Conservation (phyloP, 2,329 filamentous ascomycete genomes). For the Ascochyta rabiei region DNA sequence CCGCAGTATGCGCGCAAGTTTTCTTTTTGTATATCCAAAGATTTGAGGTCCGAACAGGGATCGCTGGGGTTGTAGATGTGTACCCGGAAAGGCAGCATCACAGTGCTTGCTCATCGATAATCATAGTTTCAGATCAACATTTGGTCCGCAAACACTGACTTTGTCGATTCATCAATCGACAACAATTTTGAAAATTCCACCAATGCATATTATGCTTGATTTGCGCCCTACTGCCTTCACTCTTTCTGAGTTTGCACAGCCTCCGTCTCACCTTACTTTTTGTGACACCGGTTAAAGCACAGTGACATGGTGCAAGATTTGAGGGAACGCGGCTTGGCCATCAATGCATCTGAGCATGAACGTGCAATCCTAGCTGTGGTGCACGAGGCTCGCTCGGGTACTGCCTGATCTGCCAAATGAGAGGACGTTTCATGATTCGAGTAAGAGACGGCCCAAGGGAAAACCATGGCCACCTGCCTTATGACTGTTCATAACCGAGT, state of each 20-base stretch:
- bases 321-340: slow-evolving; percentile 13
- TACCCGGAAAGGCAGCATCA: slow-evolving; percentile 3
- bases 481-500: slow-evolving; percentile 14
- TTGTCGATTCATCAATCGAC: neutral
- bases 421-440: slow-evolving; percentile 17
- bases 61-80: slow-evolving; percentile 10
- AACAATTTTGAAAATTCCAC: neutral
- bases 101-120: slow-evolving; percentile 13
- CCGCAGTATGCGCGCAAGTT: slow-evolving; percentile 10
- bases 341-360: slow-evolving; percentile 16
- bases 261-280: neutral
- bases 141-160: neutral
- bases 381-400: slow-evolving; percentile 21
- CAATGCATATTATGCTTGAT: neutral
- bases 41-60: slow-evolving; percentile 6
- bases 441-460: slow-evolving; percentile 3
- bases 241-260: slow-evolving; percentile 7
- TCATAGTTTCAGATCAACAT: slow-evolving; percentile 10
- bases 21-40: slow-evolving; percentile 9
- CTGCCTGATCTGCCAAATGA: slow-evolving; percentile 19
- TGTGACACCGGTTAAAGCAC: slow-evolving; percentile 3
- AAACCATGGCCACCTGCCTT: neutral
- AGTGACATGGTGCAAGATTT: slow-evolving; percentile 14
- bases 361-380: slow-evolving; percentile 13
- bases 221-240: neutral